Base-by-base conservation (phyloP, 169 alveolate genomes). In the Plasmodium fragile region DNA sequence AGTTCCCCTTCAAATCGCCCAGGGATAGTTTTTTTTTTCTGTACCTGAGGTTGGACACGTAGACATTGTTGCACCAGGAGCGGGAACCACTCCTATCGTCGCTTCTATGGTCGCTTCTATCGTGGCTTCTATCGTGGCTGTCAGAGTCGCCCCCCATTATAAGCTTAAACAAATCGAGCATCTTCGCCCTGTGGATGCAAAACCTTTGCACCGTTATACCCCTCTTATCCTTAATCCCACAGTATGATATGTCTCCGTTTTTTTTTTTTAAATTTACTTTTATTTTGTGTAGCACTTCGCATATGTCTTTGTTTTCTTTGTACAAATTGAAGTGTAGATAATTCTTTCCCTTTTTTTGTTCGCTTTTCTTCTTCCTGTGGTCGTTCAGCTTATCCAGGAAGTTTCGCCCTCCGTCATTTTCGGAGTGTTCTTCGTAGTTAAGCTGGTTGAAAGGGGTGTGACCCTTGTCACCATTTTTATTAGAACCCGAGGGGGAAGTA, bases 201-300 rank as follows among this genome's bases (percentile, higher is more conserved):
- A 96, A 92, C 28, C 93, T 78, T 82, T 98, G 99, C 16, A 97
- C 96, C n/a, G 99, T 98, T 16, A 98, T 97, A 4, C 98, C 99
- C 73, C 99, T 93, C 85, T 97, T 97, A 92, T 98, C 99, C 90
- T 98, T 98, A 92, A 97, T 97, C 65, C 99, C 99, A 3, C 98
- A 98, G 49, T 98, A 93, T 55, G 96, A 97, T 81, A 98, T 94
- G 52, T 95, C 96, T 55, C 97, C 95, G 39, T 96, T 97, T 28
- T 95, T 95, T 55, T 98, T 96, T 71, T 95, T 97, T n/a, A 97
- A 85, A 79, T 95, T 90, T 83, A 97, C 95, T 36, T 98, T 97
- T 8, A 98, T 85, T 96, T 97, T 96, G 85, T 97, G 96, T 10
- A 98, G 90, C n/a, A 98, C 98, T 83, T 98, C 98, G 85, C 97